Base-by-base conservation (phyloP, 1,284 basidiomycete genomes). In the Tilletia indica region DNA sequence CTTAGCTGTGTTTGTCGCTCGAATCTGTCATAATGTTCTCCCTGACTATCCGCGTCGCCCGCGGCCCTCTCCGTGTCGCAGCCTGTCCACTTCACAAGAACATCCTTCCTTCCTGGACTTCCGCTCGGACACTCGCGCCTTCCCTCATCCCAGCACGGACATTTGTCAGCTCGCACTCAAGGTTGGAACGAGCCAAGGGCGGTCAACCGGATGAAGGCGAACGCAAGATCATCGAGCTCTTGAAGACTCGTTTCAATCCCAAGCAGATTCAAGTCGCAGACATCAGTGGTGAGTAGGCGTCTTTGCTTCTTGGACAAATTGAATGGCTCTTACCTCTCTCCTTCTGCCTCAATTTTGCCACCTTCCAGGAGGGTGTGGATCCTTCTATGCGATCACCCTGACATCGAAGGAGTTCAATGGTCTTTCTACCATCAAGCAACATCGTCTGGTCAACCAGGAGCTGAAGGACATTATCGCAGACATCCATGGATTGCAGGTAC, bases 321-420 rank as follows among this genome's bases (percentile, higher is more conserved):
- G 1, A 31, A 31, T 31, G 4, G 56, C 56, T 58, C 25, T 31
- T 4, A 58, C 34, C 6, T 54, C n/a, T 54, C 25, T 54, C 51
- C n/a, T 21, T 71, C 9, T 54, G 68, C 25, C 58, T 19, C 51
- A 11, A 34, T 67, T 39, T 36, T 19, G 36, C 14, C 36, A 12
- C 31, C n/a, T 25, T 63, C 34, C 64, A 82, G 81, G 95, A 70
- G 96, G 96, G 39, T 99, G 96, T 83, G 97, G 96, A 12, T 89
- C 91, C 2, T 99, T 99, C 86, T 99, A 97, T 83, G 92, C 94
- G 51, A 97, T 99, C 76, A 88, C 90, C 49, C 92, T 99, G 74
- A 89, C 91, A 3, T 94, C 93, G 72, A 86, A 90, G 21, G 88
- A 88, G 1, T 99, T 99, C 88, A 90, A 91, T 76, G 96, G 92